A percentile compares a stretch with the other conserved stretches of the same genome.
phyloP scores from a whole-genome alignment of 495 filamentous ascomycete species.

The Rhypophila decipiens region DNA sequence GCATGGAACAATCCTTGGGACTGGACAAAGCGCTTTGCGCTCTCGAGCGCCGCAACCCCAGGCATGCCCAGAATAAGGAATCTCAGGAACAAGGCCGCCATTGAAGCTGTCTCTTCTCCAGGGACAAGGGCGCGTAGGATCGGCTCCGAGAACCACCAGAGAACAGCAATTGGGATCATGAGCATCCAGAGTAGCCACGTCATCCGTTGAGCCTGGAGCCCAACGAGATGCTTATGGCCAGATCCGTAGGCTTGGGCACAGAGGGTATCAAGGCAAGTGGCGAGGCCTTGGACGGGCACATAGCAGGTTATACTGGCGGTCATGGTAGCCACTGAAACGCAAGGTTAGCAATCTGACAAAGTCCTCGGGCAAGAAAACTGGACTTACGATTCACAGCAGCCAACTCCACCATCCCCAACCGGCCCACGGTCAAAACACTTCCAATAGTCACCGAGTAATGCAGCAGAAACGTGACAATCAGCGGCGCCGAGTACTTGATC shows the following conservation, averaged over 20 bases:
- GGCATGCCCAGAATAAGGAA: conserved; percentile 59
- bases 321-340: conserved; percentile 54
- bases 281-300: conserved; percentile 62
- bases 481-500: conserved; percentile 46
- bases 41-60: conserved; percentile 63
- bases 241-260: conserved; percentile 71
- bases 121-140: conserved; percentile 56
- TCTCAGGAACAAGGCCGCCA: conserved; percentile 62
- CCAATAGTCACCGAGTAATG: conserved; percentile 68
- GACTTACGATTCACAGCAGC: conserved; percentile 52
- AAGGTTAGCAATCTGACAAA: background rate
- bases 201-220: conserved; percentile 69
- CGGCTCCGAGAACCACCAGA: conserved; percentile 53
- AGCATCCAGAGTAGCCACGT: conserved; percentile 56
- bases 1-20: conserved; percentile 65
- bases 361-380: background rate
- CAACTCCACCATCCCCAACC: conserved; percentile 55
- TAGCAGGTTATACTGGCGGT: conserved; percentile 70
- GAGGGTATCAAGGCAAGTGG: conserved; percentile 65
- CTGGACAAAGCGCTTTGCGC: conserved; percentile 68
- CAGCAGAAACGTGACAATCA: conserved; percentile 62
- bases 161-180: conserved; percentile 54
- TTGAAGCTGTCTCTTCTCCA: conserved; percentile 52
- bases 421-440: conserved; percentile 60
- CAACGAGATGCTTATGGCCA: conserved; percentile 60